These are phyloP conservation scores for Lachancea thermotolerans DNA, from an alignment of 805 yeast genomes.

Conservation along the genomic window DNA sequence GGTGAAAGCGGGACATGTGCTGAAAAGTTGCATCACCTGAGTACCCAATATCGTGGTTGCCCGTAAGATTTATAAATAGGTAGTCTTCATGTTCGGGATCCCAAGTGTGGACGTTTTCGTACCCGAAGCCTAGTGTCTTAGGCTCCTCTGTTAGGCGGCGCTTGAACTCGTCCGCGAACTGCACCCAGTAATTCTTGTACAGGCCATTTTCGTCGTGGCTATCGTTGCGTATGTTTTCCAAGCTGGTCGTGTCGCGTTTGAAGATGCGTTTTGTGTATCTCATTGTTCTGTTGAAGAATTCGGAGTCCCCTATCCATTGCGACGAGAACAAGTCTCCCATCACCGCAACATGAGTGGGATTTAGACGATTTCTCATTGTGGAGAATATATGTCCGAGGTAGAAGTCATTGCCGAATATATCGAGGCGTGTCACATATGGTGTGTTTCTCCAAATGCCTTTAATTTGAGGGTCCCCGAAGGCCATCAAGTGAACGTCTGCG, in stretches of 20 bases:
- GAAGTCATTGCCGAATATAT: conserved; percentile 83
- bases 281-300: conserved; percentile 71
- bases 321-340: conserved; percentile 91
- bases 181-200: conserved; percentile 24
- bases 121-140: conserved; percentile 40
- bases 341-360: conserved; percentile 78
- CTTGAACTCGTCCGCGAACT: conserved; percentile 22
- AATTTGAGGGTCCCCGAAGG: conserved; percentile 96
- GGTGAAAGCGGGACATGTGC: conserved; percentile 72
- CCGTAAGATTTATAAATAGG: conserved; percentile 75
- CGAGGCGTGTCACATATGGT: conserved; percentile 65
- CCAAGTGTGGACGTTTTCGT: conserved; percentile 65
- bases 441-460: conserved; percentile 78
- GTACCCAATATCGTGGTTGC: conserved; percentile 95
- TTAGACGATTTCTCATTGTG: conserved; percentile 53
- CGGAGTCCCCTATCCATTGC: conserved; percentile 90
- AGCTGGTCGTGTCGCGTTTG: conserved; percentile 57
- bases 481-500: conserved; percentile 56
- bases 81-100: conserved; percentile 46
- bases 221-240: conserved; percentile 33
- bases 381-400: conserved; percentile 78
- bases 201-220: conserved; percentile 24
- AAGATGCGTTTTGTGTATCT: conserved; percentile 68
- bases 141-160: conserved; percentile 22
- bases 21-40: conserved; percentile 91